phyloP scores from a whole-genome alignment of 2,329 filamentous ascomycete genomes.

The Pezicula rhizophila region DNA sequence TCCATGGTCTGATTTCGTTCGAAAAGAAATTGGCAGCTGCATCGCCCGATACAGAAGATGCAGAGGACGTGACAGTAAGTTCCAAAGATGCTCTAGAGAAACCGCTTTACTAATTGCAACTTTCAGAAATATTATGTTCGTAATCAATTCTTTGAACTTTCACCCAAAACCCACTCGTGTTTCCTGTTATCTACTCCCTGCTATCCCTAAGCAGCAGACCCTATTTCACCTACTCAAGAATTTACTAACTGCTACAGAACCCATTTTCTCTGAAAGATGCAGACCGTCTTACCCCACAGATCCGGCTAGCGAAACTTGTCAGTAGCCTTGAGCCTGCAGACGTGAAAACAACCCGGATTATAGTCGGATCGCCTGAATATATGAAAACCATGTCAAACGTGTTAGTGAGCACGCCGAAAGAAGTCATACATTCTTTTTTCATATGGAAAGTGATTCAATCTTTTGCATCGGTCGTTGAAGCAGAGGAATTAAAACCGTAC shows the following conservation, averaged over 20 bases:
- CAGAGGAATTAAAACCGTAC: conserved; percentile 53
- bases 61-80: conserved; percentile 51
- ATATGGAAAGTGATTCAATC: conserved; percentile 56
- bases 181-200: no score
- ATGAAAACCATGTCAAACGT: conserved; percentile 51
- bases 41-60: conserved; percentile 51
- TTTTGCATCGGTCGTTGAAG: conserved; percentile 49
- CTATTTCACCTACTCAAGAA: background rate
- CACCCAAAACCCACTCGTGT: no score
- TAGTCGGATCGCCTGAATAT: conserved; percentile 55
- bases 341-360: conserved; percentile 45
- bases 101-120: background rate
- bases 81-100: background rate
- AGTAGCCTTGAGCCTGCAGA: conserved; percentile 43
- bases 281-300: conserved; percentile 46
- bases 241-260: conserved; percentile 47
- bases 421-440: conserved; percentile 56
- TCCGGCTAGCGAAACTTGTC: conserved; percentile 48
- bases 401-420: conserved; percentile 44
- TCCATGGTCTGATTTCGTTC: conserved; percentile 44
- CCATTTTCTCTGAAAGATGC: conserved; percentile 52
- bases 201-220: no score
- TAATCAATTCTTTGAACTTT: no score
- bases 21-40: conserved; percentile 56
- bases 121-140: no score